Evolutionary conservation across 2,329 filamentous ascomycete genomes (phyloP), one percentile per base, ranked within the genome.

Genomic region (Phyllosticta citribraziliensis): DNA sequence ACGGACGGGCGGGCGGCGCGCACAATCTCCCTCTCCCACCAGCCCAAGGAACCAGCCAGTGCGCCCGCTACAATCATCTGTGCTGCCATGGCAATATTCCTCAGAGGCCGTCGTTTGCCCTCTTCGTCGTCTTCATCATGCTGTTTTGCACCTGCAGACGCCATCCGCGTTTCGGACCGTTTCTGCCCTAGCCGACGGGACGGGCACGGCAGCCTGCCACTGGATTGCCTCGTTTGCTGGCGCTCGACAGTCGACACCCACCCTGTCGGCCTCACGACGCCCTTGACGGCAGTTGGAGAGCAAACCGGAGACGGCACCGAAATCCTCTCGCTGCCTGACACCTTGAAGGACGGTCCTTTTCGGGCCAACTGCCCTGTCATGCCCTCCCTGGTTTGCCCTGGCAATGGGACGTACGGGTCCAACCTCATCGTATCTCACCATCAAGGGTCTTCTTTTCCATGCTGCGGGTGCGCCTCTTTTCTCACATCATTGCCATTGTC

Each of bases 161-260:
- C 27, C 27, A 30, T 6, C 40, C 27, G 22, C 59, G 54, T 54
- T 56, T 61, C 59, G 59, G 59, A 56, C 59, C 59, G 54, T 57
- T 61, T 57, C 52, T 19, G 59, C 59, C 59, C 56, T 55, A 61
- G 54, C 55, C 54, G 59, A 51, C 59, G 55, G 55, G 59, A 61
- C 55, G 59, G 54, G 50, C 40, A 40, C 9, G 33, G 33, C 33
- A 40, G 33, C 33, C 33, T 40, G 40, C 40, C 40, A 47, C 14
- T 47, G 14, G 40, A 17, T 14, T n/a, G 40, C 6, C 14, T 8
- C 40, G 27, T 30, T 5, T 30, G 27, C 27, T 30, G 6, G 27
- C 27, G n/a, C n/a, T n/a, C 5, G 22, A 3, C 22, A 3, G 2
- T 22, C 22, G 22, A 22, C 27, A 30, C 27, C 27, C 27, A 30